Percentiles rank a stretch among this genome's conserved stretches.
phyloP scores from a whole-genome alignment of 2,329 filamentous ascomycete genomes.

The Thermochaetoides dissita region DNA sequence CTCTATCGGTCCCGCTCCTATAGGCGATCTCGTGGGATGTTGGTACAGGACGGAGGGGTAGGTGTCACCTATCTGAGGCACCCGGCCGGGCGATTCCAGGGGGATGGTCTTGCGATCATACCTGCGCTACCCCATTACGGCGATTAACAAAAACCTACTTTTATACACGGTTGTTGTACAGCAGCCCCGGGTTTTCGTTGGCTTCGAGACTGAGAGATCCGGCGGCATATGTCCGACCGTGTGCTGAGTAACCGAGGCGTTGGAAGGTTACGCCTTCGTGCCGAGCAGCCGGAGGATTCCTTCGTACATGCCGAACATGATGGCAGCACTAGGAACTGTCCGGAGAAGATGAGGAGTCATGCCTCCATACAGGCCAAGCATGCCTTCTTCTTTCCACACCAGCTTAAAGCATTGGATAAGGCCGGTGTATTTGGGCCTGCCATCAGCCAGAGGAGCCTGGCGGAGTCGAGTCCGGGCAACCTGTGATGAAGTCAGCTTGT shows the following conservation, averaged over 20 bases:
- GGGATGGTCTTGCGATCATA: no score
- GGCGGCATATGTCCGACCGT: no score
- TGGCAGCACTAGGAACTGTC: conserved; percentile 81
- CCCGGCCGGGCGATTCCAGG: no score
- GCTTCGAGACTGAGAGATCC: background rate
- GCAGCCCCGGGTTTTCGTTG: background rate
- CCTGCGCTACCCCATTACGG: no score
- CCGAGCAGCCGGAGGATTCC: conserved; percentile 37
- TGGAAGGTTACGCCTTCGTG: conserved; percentile 10
- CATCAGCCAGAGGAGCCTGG: conserved; percentile 62
- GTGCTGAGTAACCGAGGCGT: background rate
- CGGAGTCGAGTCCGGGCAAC: conserved; percentile 73
- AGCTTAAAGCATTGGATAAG: conserved; percentile 77
- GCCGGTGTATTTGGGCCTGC: conserved; percentile 72
- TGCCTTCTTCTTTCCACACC: conserved; percentile 77
- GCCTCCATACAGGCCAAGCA: conserved; percentile 76
- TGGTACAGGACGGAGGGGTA: no score
- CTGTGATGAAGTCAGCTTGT: conserved; percentile 23
- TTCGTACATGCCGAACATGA: conserved; percentile 89
- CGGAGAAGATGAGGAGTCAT: conserved; percentile 83
- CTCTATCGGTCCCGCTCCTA: no score
- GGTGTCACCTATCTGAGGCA: no score
- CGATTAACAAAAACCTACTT: no score
- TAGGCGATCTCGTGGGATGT: no score
- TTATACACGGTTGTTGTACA: no score